These are phyloP conservation scores for Pyricularia pennisetigena DNA, from an alignment of 2,329 filamentous ascomycete genomes.

Conservation along the genomic window DNA sequence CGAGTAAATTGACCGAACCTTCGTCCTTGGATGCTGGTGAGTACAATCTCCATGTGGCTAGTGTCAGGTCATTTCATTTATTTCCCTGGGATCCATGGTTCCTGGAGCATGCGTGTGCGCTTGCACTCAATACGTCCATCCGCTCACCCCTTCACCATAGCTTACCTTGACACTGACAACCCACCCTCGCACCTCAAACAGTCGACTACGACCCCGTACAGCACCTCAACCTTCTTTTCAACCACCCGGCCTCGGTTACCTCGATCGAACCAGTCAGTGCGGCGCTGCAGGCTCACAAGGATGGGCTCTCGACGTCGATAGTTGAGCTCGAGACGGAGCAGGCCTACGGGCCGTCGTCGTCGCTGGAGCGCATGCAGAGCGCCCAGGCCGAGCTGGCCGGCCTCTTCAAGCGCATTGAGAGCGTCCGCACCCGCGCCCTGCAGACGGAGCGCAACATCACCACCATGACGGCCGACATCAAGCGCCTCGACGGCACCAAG, in stretches of 20 bases:
- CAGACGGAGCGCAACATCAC: slow-evolving; percentile 94
- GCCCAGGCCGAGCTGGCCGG: slow-evolving; percentile 83
- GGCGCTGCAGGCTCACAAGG: slow-evolving; percentile 63
- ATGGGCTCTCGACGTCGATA: slow-evolving; percentile 76
- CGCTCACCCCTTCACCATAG: neutral
- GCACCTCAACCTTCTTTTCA: slow-evolving; percentile 89
- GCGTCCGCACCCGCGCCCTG: slow-evolving; percentile 77
- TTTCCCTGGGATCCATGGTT: neutral
- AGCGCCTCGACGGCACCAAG: slow-evolving; percentile 92
- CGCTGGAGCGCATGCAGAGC: slow-evolving; percentile 81
- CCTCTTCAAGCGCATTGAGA: slow-evolving; percentile 91
- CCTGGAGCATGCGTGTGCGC: neutral
- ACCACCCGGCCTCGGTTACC: slow-evolving; percentile 74
- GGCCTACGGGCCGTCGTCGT: slow-evolving; percentile 76
- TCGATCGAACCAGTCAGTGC: slow-evolving; percentile 67
- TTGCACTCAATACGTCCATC: neutral
- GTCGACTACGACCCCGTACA: slow-evolving; percentile 57
- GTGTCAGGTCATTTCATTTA: neutral
- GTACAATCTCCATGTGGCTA: neutral
- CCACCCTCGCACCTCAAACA: neutral
- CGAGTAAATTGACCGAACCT: slow-evolving; percentile 7
- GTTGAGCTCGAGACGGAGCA: slow-evolving; percentile 63
- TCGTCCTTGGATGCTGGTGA: slow-evolving; percentile 13
- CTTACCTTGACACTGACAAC: neutral
- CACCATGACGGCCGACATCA: slow-evolving; percentile 98